Conservation (phyloP, 148 eudicot genomes). For the Vaccinium vitisidaea region DNA sequence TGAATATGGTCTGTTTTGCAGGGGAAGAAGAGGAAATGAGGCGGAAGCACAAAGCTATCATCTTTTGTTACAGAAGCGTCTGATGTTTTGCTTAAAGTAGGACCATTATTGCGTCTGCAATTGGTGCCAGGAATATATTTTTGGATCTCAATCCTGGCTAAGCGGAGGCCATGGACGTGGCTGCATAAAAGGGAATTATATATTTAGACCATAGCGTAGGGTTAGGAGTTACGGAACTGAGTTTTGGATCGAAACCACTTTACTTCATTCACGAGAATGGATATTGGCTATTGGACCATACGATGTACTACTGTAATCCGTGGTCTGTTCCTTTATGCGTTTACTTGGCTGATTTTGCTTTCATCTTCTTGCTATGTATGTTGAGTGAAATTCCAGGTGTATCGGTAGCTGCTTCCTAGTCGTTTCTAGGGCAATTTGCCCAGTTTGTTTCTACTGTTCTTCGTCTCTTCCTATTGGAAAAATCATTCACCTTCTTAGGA, state of each 20-base stretch:
- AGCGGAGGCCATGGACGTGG: background rate
- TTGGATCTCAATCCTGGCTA: slow-evolving; percentile 2
- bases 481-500: no score
- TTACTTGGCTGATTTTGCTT: background rate
- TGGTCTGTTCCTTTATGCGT: no score
- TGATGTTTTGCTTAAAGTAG: background rate
- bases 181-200: background rate
- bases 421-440: background rate
- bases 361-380: background rate
- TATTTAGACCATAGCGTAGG: slow-evolving; percentile 6
- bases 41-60: no score
- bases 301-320: background rate
- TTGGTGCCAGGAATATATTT: background rate
- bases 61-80: background rate
- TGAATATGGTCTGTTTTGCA: slow-evolving; percentile 28
- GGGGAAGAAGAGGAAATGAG: slow-evolving; percentile 59
- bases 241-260: background rate
- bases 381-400: background rate
- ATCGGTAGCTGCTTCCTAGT: background rate
- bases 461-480: background rate
- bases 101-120: background rate
- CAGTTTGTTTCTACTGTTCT: background rate
- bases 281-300: background rate
- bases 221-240: background rate
- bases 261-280: background rate